Conservation (phyloP, 1,284 basidiomycete species). For the Naganishia liquefaciens region DNA sequence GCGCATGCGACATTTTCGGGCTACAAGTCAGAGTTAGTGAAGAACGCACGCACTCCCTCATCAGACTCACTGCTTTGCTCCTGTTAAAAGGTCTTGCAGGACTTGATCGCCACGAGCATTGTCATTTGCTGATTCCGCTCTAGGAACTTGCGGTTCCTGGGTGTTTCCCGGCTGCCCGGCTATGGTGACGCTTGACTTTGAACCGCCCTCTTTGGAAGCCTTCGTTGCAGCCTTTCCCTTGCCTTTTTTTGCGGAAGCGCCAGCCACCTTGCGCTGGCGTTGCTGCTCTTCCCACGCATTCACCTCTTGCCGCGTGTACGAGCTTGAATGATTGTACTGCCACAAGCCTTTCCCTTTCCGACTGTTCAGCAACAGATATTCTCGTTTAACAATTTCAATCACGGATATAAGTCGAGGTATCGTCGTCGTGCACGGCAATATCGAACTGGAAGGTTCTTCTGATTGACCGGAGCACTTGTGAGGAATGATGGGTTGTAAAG, state of each 20-base stretch:
- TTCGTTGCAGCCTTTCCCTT: constrained; percentile 50
- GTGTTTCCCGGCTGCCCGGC: background rate
- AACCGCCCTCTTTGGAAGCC: constrained; percentile 38
- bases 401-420: constrained; percentile 72
- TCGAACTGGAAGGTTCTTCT: constrained; percentile 35
- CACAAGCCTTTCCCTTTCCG: constrained; percentile 59
- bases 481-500: constrained; percentile 18
- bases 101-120: constrained; percentile 42
- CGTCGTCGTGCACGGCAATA: constrained; percentile 55
- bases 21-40: constrained; percentile 51
- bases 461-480: constrained; percentile 19
- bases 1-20: constrained; percentile 64
- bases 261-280: constrained; percentile 53
- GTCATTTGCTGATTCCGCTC: constrained; percentile 63
- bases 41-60: background rate
- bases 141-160: background rate
- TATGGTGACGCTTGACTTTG: background rate
- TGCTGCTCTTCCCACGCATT: constrained; percentile 15
- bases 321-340: constrained; percentile 75
- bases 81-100: background rate
- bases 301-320: constrained; percentile 46
- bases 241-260: constrained; percentile 29
- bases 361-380: constrained; percentile 59
- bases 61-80: constrained; percentile 19
- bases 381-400: constrained; percentile 79